Evolutionary conservation across 2,329 filamentous ascomycete genomes (phyloP), one percentile per base, ranked within the genome.

Genomic region (Sarocladium kiliense): DNA sequence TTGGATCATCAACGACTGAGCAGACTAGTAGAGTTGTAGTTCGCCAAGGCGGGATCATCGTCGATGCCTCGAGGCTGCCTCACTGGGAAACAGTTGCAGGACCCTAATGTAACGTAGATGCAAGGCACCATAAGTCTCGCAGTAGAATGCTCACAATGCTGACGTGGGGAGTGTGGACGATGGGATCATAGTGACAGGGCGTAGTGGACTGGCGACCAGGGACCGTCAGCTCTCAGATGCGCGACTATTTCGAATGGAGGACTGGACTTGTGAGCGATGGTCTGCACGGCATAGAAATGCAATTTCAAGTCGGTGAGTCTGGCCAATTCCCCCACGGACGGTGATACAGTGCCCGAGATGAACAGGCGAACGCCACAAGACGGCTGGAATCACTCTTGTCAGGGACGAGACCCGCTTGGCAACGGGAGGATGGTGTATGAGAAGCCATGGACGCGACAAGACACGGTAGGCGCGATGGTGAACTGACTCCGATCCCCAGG

Each of bases 11-110:
- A 32, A 12, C 30, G 30, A 32, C 36, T 39, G 36, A 9, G 36
- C 16, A 39, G 18, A 16, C 12, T n/a, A 6, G 19, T 16, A 25
- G 21, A 25, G 21, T 16, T 12, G 26, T 32, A 32, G 7, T 27
- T 32, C 5, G 47, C 47, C 47, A 51, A 51, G 47, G 47, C 47
- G 47, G 47, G 47, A 51, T 51, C 11, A 36, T 36, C 47, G 47
- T 34, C 14, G 21, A n/a, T 30, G 14, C 44, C 16, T 36, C 36
- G 27, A 21, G n/a, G 27, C 27, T 51, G 47, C 47, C 44, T 10
- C 4, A 21, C 25, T 21, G 44, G 44, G 23, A 47, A 47, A 30
- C 27, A 4, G 44, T 23, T 47, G 25, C 14, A n/a, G 44, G 44
- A 47, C 7, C 12, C 25, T 11, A 16, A 51, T 51, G 47, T 27